Percentiles rank a stretch among this genome's conserved stretches.
Conservation (phyloP, 768 basidiomycete species). For the Boletus sensibilis region DNA sequence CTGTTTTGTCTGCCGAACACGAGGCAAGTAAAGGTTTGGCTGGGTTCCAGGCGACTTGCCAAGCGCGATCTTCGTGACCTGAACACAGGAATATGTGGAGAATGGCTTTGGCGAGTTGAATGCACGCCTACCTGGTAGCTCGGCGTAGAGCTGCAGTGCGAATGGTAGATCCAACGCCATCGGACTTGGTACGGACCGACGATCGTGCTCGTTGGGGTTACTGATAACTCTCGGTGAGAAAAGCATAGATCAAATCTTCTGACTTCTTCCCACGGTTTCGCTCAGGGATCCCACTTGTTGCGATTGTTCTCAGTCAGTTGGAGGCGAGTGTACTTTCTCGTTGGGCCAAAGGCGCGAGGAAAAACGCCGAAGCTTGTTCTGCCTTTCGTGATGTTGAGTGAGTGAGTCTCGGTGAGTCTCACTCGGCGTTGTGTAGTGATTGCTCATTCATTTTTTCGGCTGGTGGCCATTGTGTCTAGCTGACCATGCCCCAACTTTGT, state of each 20-base stretch:
- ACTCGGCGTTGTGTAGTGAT: too few species aligned
- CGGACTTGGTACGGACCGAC: neutral
- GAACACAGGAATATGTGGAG: neutral
- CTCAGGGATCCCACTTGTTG: too few species aligned
- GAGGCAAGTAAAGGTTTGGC: conserved; percentile 78
- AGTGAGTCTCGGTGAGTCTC: too few species aligned
- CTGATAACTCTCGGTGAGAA: neutral
- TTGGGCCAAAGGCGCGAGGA: too few species aligned
- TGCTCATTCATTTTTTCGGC: too few species aligned
- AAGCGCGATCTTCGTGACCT: conserved; percentile 84
- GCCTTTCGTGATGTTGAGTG: too few species aligned
- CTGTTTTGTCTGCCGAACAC: conserved; percentile 92
- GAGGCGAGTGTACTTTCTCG: too few species aligned
- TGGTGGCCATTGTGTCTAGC: neutral
- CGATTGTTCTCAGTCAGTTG: too few species aligned
- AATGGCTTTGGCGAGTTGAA: neutral
- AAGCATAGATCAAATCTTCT: neutral
- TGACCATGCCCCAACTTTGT: neutral
- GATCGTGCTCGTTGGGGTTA: neutral
- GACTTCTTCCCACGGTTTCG: neutral
- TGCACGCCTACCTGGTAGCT: conserved; percentile 23
- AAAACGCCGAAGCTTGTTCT: too few species aligned
- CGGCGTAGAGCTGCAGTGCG: conserved; percentile 19
- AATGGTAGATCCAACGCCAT: conserved; percentile 23
- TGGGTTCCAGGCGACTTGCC: conserved; percentile 91